Conservation (phyloP, 805 yeast species). For the Candida krabiensis region DNA sequence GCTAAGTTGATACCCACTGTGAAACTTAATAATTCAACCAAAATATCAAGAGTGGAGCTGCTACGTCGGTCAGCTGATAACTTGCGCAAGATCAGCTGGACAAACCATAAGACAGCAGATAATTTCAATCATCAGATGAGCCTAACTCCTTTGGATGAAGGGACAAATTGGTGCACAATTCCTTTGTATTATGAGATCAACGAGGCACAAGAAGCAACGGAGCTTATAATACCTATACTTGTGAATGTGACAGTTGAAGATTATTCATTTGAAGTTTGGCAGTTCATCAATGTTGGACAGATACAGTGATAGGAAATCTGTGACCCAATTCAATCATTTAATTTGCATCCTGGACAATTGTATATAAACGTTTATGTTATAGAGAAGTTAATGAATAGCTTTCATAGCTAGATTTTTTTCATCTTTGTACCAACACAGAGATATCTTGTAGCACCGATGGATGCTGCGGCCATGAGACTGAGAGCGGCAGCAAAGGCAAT, state of each 20-base stretch:
- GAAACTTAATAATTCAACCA: slow-evolving; percentile 27
- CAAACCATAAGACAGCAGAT: slow-evolving; percentile 3
- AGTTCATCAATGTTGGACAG: not conserved
- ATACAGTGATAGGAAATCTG: no score
- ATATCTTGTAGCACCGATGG: slow-evolving; percentile 3
- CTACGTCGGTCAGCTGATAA: slow-evolving; percentile 23
- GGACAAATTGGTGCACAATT: slow-evolving; percentile 31
- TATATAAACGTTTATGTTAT: not conserved
- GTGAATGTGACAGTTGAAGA: slow-evolving; percentile 15
- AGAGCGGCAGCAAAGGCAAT: slow-evolving; percentile 9
- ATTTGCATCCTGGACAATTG: no score
- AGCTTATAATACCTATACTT: slow-evolving; percentile 21
- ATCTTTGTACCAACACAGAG: slow-evolving; percentile 8
- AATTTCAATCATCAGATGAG: slow-evolving; percentile 13
- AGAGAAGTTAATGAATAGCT: not conserved
- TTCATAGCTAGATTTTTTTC: slow-evolving; percentile 4
- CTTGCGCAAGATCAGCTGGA: slow-evolving; percentile 9
- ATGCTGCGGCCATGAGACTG: slow-evolving; percentile 9
- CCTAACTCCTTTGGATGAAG: slow-evolving; percentile 19
- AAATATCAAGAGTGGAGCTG: slow-evolving; percentile 31
- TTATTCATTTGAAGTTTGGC: slow-evolving; percentile 5
- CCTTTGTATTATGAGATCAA: slow-evolving; percentile 19
- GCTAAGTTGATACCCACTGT: slow-evolving; percentile 32
- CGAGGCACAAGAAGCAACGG: not conserved
- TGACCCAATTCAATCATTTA: no score